Percentiles rank a stretch among this genome's conserved stretches.
These are phyloP conservation scores for Polychaeton citri DNA, from an alignment of 2,329 filamentous ascomycete species.

Conservation along the genomic window DNA sequence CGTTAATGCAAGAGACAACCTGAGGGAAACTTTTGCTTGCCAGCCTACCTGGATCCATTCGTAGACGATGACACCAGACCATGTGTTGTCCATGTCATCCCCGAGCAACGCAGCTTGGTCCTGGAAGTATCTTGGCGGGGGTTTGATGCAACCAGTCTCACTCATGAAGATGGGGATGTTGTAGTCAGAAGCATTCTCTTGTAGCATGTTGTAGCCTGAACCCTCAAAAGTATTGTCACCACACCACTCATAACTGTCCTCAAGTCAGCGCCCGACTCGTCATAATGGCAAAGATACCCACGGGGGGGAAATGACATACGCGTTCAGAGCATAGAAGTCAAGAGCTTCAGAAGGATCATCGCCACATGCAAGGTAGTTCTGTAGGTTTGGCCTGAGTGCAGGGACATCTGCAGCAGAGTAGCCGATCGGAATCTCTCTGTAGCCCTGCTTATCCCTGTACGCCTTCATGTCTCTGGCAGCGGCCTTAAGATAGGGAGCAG, in stretches of 20 bases:
- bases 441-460: slow-evolving; percentile 48
- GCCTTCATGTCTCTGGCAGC: slow-evolving; percentile 66
- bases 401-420: slow-evolving; percentile 82
- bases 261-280: too few relatives aligned
- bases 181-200: slow-evolving; percentile 54
- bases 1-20: too few relatives aligned
- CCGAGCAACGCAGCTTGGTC: slow-evolving; percentile 71
- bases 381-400: slow-evolving; percentile 49
- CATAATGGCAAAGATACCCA: too few relatives aligned
- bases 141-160: slow-evolving; percentile 70
- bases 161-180: slow-evolving; percentile 83
- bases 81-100: slow-evolving; percentile 53
- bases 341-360: slow-evolving; percentile 53
- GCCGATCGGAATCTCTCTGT: slow-evolving; percentile 70
- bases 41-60: slow-evolving; percentile 67
- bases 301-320: too few relatives aligned
- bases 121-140: slow-evolving; percentile 47
- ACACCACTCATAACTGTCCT: slow-evolving; percentile 46
- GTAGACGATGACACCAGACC: slow-evolving; percentile 72
- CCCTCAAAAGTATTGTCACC: slow-evolving; percentile 37
- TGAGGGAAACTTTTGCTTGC: too few relatives aligned
- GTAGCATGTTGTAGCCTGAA: slow-evolving; percentile 58
- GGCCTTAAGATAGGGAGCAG: slow-evolving; percentile 72
- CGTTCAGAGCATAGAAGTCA: slow-evolving; percentile 78
- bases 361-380: slow-evolving; percentile 69